Evolutionary conservation across 345 rosid species (phyloP), one percentile per base, ranked within the genome.

Genomic region (Punica granatum): DNA sequence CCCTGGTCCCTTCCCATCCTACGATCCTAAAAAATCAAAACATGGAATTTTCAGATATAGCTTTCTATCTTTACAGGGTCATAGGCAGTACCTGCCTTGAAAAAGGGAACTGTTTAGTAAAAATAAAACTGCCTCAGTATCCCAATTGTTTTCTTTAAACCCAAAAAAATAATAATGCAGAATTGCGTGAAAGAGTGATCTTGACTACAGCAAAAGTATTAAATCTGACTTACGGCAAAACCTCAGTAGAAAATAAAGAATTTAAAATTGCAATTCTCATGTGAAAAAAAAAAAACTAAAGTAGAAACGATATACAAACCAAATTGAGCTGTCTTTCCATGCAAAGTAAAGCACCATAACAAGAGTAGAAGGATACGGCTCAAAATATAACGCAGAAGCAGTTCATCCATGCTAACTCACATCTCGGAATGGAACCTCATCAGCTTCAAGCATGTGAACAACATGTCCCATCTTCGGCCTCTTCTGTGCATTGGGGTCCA

Each of bases 381-480:
- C 9, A 56, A 34, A 28, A 46, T 60, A 61, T 35, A 61, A 31
- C 32, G 19, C 33, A 42, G 28, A 51, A 51, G n/a, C 1, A 33
- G 4, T 54, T 35, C n/a, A 41, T 32, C 23, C 15, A 67, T 34
- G n/a, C 26, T 26, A 61, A 80, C 86, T 67, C 77, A 84, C 95
- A 77, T 88, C 91, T 69, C 88, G 77, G 73, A 84, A 83, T 3
- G 86, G 90, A 70, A 89, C 87, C 64, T 90, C 98, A 32, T 93
- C 98, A 35, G 96, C 94, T 78, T 93, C 98, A 23, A 93, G 97
- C 98, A 93, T 89, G 76, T 93, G 97, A 67, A 93, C 86, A 26
- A 90, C 89, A 78, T 93, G 96, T 65, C 97, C 96, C 94, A 90
- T 93, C 77, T 89, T 90, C 16, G 98, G 98, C 76, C 97, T 79